phyloP scores from a whole-genome alignment of 2,329 filamentous ascomycete species.

The Claviceps sp. region DNA sequence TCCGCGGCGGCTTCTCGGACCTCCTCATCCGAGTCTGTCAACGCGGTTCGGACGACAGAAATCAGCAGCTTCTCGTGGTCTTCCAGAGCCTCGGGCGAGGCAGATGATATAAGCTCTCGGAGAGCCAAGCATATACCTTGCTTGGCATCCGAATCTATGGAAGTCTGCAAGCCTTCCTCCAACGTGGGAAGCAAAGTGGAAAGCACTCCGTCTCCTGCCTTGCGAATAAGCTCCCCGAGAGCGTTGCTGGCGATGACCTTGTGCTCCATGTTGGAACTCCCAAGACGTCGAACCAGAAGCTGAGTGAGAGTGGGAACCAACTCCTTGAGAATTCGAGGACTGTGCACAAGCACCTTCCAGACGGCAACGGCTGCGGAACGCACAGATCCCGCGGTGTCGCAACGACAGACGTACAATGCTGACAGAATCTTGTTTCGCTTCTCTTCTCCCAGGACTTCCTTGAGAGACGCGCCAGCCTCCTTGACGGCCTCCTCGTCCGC shows the following conservation, averaged over 20 bases:
- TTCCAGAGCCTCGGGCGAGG: slow-evolving; percentile 76
- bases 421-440: slow-evolving; percentile 95
- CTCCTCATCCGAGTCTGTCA: slow-evolving; percentile 79
- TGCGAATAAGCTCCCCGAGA: slow-evolving; percentile 89
- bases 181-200: slow-evolving; percentile 79
- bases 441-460: slow-evolving; percentile 88
- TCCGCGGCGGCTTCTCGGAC: slow-evolving; percentile 93
- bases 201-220: slow-evolving; percentile 87
- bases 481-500: slow-evolving; percentile 56
- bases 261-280: slow-evolving; percentile 94
- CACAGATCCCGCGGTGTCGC: slow-evolving; percentile 86
- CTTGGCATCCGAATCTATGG: slow-evolving; percentile 82
- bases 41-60: slow-evolving; percentile 79
- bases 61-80: slow-evolving; percentile 93
- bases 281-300: slow-evolving; percentile 83
- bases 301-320: slow-evolving; percentile 89
- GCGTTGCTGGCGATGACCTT: slow-evolving; percentile 98
- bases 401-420: slow-evolving; percentile 93
- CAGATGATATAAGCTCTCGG: slow-evolving; percentile 82
- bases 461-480: slow-evolving; percentile 83
- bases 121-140: slow-evolving; percentile 96
- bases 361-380: slow-evolving; percentile 81
- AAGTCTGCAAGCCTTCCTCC: slow-evolving; percentile 77
- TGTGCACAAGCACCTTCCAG: slow-evolving; percentile 94
- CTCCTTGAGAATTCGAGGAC: slow-evolving; percentile 84